Conservation (phyloP, 2,329 filamentous ascomycete genomes). For the Neonectria coccinea region DNA sequence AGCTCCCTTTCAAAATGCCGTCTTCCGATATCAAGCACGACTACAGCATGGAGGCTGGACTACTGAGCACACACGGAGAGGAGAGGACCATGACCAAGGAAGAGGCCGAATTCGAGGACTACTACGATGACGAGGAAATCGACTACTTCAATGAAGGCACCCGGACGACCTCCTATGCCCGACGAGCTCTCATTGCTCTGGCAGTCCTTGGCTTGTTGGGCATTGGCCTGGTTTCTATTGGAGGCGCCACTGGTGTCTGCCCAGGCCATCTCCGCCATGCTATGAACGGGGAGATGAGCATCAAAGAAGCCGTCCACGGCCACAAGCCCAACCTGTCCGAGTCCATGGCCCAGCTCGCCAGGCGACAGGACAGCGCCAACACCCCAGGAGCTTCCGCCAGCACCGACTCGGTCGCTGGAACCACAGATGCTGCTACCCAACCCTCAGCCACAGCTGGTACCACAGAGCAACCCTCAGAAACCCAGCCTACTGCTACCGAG, state of each 20-base stretch:
- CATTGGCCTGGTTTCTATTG: constrained; percentile 41
- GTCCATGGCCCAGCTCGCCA: constrained; percentile 71
- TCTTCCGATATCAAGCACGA: constrained; percentile 42
- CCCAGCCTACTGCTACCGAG: constrained; percentile 2
- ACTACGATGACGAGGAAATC: constrained; percentile 42
- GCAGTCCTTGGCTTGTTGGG: constrained; percentile 43
- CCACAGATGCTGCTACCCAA: neutral
- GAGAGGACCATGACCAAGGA: constrained; percentile 45
- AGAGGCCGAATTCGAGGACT: constrained; percentile 44
- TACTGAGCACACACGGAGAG: constrained; percentile 46
- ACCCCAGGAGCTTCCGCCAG: constrained; percentile 42
- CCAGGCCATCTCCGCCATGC: constrained; percentile 43
- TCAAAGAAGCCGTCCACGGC: constrained; percentile 40
- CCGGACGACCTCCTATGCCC: constrained; percentile 38
- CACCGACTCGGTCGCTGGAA: constrained; percentile 10
- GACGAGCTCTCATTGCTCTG: constrained; percentile 42
- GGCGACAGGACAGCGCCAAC: constrained; percentile 60
- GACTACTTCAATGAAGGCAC: constrained; percentile 29
- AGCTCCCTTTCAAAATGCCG: constrained; percentile 34
- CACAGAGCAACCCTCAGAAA: neutral
- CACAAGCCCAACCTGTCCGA: constrained; percentile 43
- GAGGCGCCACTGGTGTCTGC: constrained; percentile 40
- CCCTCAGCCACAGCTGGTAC: constrained; percentile 3
- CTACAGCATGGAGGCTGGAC: constrained; percentile 47
- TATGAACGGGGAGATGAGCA: constrained; percentile 23